A percentile compares a stretch with the other conserved stretches of the same genome.
Evolutionary conservation across 306 rosid genomes (phyloP).

Genomic region (Vigna unguiculata): DNA sequence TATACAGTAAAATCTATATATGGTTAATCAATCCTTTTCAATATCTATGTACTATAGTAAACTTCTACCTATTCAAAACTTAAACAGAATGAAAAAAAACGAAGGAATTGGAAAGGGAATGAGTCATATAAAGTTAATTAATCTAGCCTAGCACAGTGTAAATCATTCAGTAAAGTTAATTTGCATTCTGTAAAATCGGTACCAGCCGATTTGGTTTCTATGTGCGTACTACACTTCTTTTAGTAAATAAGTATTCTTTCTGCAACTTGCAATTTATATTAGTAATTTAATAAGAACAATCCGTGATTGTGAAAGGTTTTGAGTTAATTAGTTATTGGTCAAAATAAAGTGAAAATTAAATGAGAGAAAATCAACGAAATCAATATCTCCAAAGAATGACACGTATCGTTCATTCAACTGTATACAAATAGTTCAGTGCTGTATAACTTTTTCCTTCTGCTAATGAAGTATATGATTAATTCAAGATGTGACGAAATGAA

Average conservation of each 20-base stretch:
- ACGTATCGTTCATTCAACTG: background rate
- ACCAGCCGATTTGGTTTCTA: background rate
- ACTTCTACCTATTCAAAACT: background rate
- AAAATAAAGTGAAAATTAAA: background rate
- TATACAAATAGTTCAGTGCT: background rate
- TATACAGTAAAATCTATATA: background rate
- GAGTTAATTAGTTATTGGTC: background rate
- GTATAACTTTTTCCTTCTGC: background rate
- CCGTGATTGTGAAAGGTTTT: background rate
- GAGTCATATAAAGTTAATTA: too few relatives aligned
- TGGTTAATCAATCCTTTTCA: conserved; percentile 9
- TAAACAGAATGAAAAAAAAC: background rate
- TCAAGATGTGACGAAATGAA: background rate
- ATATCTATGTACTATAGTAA: conserved; percentile 22
- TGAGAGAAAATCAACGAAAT: background rate
- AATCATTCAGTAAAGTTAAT: background rate
- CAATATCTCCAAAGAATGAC: background rate
- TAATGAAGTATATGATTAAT: background rate
- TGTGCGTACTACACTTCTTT: background rate
- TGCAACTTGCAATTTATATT: background rate
- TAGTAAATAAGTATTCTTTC: background rate
- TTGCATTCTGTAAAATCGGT: background rate
- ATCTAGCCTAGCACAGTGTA: background rate
- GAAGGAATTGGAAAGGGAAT: background rate
- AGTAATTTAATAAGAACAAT: background rate